Evolutionary conservation across 106 monocot genomes (phyloP).

Genomic region (Dactylorhiza incarnata): DNA sequence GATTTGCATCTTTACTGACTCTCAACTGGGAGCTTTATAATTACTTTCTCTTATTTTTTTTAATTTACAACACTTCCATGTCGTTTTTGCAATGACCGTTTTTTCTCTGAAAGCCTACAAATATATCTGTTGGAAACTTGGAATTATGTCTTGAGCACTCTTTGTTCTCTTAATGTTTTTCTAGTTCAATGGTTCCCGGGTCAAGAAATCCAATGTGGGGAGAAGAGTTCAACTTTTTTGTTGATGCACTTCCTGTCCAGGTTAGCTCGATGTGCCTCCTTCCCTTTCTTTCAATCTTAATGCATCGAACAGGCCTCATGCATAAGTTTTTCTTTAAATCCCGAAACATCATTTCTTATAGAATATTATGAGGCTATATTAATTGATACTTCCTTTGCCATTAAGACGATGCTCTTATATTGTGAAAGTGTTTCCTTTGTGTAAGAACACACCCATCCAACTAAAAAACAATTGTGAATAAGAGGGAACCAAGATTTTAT

Average conservation of each 20-base stretch:
- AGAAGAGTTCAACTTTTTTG: constrained; percentile 94
- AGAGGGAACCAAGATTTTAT: no score
- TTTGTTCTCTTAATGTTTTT: constrained; percentile 13
- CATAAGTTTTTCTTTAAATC: not conserved
- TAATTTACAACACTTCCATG: not conserved
- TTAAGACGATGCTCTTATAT: not conserved
- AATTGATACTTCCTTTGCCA: not conserved
- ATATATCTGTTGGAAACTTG: not conserved
- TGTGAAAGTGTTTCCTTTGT: no score
- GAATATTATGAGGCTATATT: not conserved
- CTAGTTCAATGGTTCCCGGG: constrained; percentile 98
- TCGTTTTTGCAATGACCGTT: not conserved
- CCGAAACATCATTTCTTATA: not conserved
- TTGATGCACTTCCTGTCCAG: constrained; percentile 85
- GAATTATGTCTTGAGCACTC: not conserved
- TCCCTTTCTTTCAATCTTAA: not conserved
- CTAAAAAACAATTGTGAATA: no score
- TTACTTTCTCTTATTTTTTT: not conserved
- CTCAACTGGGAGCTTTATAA: not conserved
- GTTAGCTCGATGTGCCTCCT: constrained; percentile 30
- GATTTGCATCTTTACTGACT: not conserved
- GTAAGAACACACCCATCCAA: no score
- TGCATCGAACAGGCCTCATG: constrained; percentile 2
- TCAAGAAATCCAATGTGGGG: constrained; percentile 99
- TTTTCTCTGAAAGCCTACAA: not conserved